Evolutionary conservation across 2,329 filamentous ascomycete genomes (phyloP), one percentile per base, ranked within the genome.

Genomic region (Ophiostoma ulmi): DNA sequence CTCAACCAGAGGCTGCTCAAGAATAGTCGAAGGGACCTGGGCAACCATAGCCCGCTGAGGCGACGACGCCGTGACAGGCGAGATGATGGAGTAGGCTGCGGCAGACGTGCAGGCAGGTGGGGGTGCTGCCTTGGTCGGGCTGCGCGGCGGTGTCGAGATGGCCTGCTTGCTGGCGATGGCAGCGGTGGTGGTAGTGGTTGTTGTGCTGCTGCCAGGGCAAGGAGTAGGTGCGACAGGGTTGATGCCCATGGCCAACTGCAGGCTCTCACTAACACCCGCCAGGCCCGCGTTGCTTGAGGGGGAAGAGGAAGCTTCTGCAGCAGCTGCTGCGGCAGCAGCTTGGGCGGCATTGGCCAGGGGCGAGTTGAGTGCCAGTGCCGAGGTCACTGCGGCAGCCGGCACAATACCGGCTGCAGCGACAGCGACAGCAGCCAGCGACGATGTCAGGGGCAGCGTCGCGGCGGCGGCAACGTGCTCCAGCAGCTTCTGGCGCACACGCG

Each of bases 391-490:
- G n/a, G 90, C 91, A 68, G 91, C 91, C 22, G 67, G 44, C 31
- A 69, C 67, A 17, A 69, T 55, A 13, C 67, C 70, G 10, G 61
- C 67, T 1, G 63, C 70, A 5, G 68, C 70, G 20, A 68, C 68
- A 0, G 69, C 68, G 2, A 63, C 67, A 10, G 67, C 69, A 2
- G 69, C 69, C 36, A 69, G 13, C 69, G 74, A 67, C 35, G 72
- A 67, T 72, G 64, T 74, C 72, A 72, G 36, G 10, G 67, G 66
- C 14, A 90, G 81, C 7, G 86, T 86, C 69, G 87, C 81, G 2
- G 91, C 90, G 20, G 90, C 91, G 66, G 91, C 91, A 69, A 94
- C 88, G 76, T 94, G 91, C 79, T 94, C 91, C 3, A 94, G 85
- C 14, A 94, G 82, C 82, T 93, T 94, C 77, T 94, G 91, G 52